Evolutionary conservation across 2,329 filamentous ascomycete genomes (phyloP), one percentile per base, ranked within the genome.

Genomic region (Diaporthe citriasiana): DNA sequence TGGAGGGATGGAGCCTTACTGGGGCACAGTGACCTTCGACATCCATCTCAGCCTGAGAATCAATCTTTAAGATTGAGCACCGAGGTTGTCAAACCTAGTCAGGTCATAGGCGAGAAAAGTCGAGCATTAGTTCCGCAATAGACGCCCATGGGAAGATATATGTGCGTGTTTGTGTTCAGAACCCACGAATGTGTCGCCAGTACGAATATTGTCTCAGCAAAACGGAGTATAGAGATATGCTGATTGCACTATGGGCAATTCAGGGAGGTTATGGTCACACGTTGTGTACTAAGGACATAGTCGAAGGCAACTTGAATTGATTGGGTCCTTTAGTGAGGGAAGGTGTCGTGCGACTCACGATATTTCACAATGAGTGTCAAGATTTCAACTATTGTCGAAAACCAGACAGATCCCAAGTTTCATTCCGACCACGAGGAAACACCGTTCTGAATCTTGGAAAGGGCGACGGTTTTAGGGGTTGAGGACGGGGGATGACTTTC

Each of bases 1-100:
- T 74, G 84, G 81, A 25, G 84, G 84, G 1, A 77, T 77, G 72
- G 77, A 79, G 51, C 77, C 78, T 0, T 79, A 74, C 74, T 78
- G 77, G 77, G 78, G 77, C 0, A 76, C 75, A 2, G 77, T 76
- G 25, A 76, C 76, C 5, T 78, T 79, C 57, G 77, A 79, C 55
- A 79, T 77, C 70, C 75, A 74, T 30, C 75, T 78, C 17, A 76
- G 76, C 38, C 63, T 79, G 69, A 73, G 77, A 22, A 77, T 79
- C 40, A 71, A 78, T 59, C 73, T 79, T 0, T 78, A 60, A 75
- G 9, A 17, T 9, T 42, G 35, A 19, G 27, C 15, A 4, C 13
- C 13, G 13, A 50, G 22, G 13, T 35, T 22, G 45, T 35, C 9
- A 33, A n/a, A 15, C 35, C 7, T 27, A 30, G 13, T 15, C 13